Percentiles rank a stretch among this genome's conserved stretches.
Conservation (phyloP, 345 rosid species). For the Litchi chinensis region DNA sequence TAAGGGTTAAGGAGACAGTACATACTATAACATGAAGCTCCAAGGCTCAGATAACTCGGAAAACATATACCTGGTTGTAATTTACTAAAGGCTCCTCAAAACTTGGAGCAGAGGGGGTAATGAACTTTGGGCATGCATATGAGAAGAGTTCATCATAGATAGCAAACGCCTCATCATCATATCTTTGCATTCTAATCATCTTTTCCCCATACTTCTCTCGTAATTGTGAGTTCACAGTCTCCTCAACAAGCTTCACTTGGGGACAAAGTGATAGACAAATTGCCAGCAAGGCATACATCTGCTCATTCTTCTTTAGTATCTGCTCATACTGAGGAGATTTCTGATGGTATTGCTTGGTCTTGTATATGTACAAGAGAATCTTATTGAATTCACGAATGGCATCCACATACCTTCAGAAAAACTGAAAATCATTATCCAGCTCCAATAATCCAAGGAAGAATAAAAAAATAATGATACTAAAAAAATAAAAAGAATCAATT, state of each 20-base stretch:
- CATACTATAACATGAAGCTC: background rate
- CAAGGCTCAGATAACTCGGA: background rate
- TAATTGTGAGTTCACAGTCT: conserved; percentile 81
- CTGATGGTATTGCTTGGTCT: conserved; percentile 92
- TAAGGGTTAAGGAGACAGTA: background rate
- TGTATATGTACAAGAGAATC: conserved; percentile 88
- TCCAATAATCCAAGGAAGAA: conserved; percentile 6
- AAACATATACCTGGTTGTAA: conserved; percentile 75
- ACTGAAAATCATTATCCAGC: background rate
- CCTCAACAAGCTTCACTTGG: conserved; percentile 87
- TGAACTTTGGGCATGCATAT: conserved; percentile 98
- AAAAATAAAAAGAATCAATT: background rate
- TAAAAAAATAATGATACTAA: too few relatives aligned
- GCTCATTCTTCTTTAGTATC: conserved; percentile 95
- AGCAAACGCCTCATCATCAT: conserved; percentile 83
- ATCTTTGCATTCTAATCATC: conserved; percentile 93
- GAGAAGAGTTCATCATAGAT: conserved; percentile 94
- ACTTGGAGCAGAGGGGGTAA: conserved; percentile 91
- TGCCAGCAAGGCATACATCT: conserved; percentile 95
- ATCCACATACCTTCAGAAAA: conserved; percentile 73
- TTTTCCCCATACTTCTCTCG: conserved; percentile 98
- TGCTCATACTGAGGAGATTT: conserved; percentile 95
- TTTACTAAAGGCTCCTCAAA: conserved; percentile 94
- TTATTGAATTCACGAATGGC: conserved; percentile 95
- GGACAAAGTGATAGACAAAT: conserved; percentile 91